These are phyloP conservation scores for Periconia digitata DNA, from an alignment of 2,329 filamentous ascomycete genomes.

Conservation along the genomic window DNA sequence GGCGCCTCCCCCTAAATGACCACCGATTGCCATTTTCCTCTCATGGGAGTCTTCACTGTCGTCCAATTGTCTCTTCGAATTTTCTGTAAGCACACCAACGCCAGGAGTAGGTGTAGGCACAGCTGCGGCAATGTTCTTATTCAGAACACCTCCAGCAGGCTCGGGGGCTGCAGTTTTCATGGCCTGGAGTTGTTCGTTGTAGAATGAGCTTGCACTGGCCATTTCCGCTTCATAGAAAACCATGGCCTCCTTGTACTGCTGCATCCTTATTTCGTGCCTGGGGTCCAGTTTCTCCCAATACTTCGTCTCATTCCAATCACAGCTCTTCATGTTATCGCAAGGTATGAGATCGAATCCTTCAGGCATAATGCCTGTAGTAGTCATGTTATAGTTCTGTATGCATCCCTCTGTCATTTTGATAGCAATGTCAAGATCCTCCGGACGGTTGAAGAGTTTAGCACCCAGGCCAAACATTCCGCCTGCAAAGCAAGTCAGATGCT, in stretches of 20 bases:
- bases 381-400: constrained; percentile 62
- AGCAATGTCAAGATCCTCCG: constrained; percentile 58
- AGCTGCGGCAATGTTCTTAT: neutral
- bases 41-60: constrained; percentile 1
- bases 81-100: neutral
- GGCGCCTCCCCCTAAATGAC: neutral
- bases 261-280: constrained; percentile 26
- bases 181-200: constrained; percentile 27
- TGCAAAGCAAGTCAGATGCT: constrained; percentile 70
- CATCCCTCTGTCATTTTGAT: constrained; percentile 64
- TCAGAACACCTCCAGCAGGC: neutral
- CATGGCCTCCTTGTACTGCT: constrained; percentile 35
- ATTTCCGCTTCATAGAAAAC: constrained; percentile 38
- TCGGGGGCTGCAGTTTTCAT: constrained; percentile 23
- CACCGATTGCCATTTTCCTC: neutral
- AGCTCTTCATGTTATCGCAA: constrained; percentile 46
- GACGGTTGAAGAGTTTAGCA: constrained; percentile 60
- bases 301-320: constrained; percentile 50
- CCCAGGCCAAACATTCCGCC: constrained; percentile 72
- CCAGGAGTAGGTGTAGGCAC: neutral
- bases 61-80: constrained; percentile 2
- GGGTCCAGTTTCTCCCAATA: constrained; percentile 47
- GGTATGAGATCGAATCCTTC: constrained; percentile 57
- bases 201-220: constrained; percentile 33
- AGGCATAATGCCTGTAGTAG: constrained; percentile 62